These are phyloP conservation scores for Pleurotus citrinopileatus DNA, from an alignment of 768 basidiomycete species.

Conservation along the genomic window DNA sequence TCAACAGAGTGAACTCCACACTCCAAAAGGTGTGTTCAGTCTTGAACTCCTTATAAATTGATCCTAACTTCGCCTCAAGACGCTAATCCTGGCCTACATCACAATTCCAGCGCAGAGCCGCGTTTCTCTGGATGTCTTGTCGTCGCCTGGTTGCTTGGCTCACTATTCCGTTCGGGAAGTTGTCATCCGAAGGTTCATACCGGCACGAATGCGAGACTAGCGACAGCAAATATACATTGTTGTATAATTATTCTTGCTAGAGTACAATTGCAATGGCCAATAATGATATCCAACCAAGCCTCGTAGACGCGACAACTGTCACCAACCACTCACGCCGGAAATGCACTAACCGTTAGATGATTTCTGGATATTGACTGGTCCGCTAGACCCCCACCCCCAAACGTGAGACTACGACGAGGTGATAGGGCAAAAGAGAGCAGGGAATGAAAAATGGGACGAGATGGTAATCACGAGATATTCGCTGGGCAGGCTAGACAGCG, in stretches of 20 bases:
- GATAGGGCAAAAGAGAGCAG: conserved; percentile 12
- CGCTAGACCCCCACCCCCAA: conserved; percentile 9
- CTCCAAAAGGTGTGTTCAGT: conserved; percentile 88
- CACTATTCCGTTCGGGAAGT: conserved; percentile 86
- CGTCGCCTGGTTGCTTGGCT: conserved; percentile 70
- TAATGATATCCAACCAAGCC: conserved; percentile 5
- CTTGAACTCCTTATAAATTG: background rate
- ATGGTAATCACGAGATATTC: conserved; percentile 8
- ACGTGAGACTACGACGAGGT: conserved; percentile 7
- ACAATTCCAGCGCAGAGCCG: conserved; percentile 81
- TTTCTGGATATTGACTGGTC: background rate
- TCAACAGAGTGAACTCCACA: conserved; percentile 94
- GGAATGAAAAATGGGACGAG: conserved; percentile 17
- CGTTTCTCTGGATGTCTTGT: conserved; percentile 46
- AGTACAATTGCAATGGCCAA: conserved; percentile 4
- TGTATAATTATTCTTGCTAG: conserved; percentile 8
- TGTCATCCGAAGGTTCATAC: conserved; percentile 79
- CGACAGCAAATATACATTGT: background rate
- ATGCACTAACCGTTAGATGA: conserved; percentile 1
- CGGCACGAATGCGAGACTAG: conserved; percentile 90
- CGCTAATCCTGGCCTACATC: conserved; percentile 86
- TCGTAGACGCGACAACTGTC: background rate
- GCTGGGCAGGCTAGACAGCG: conserved; percentile 60
- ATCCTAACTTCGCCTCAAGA: conserved; percentile 43
- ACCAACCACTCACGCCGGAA: background rate